Evolutionary conservation across 129 eudicot genomes (phyloP).

Genomic region (Lactuca sativa): DNA sequence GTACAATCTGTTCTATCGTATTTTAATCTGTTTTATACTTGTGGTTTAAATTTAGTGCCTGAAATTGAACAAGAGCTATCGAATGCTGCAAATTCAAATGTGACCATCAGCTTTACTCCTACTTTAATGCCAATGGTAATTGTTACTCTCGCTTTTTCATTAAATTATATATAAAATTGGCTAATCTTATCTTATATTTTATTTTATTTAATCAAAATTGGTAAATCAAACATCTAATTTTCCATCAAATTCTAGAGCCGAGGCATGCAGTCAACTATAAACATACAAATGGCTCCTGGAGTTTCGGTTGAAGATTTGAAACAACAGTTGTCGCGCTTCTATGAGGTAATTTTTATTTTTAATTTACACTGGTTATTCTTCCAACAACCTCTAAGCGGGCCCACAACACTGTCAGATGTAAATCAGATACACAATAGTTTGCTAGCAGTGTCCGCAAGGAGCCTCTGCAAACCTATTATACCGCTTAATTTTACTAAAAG

Average conservation of each 20-base stretch:
- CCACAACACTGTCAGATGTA: not conserved
- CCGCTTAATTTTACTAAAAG: too few relatives aligned
- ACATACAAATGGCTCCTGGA: slow-evolving; percentile 87
- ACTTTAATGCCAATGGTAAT: slow-evolving; percentile 97
- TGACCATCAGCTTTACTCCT: slow-evolving; percentile 95
- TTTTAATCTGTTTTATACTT: slow-evolving; percentile 13
- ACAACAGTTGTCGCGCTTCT: slow-evolving; percentile 53
- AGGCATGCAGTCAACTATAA: slow-evolving; percentile 99
- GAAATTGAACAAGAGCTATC: slow-evolving; percentile 99
- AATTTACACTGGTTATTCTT: not conserved
- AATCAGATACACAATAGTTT: not conserved
- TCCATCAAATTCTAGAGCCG: slow-evolving; percentile 60
- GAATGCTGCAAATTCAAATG: slow-evolving; percentile 66
- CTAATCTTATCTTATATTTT: not conserved
- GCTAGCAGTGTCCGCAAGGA: not conserved
- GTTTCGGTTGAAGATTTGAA: slow-evolving; percentile 70
- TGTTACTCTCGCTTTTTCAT: slow-evolving; percentile 1
- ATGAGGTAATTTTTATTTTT: slow-evolving; percentile 52
- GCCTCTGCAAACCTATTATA: not conserved
- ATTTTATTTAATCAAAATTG: slow-evolving; percentile 5
- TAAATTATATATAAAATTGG: not conserved
- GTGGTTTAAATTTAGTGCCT: slow-evolving; percentile 61
- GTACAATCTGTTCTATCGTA: not conserved
- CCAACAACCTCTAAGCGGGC: not conserved
- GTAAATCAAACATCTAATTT: not conserved